Conservation (phyloP, 805 yeast species). For the Torulaspora franciscae region DNA sequence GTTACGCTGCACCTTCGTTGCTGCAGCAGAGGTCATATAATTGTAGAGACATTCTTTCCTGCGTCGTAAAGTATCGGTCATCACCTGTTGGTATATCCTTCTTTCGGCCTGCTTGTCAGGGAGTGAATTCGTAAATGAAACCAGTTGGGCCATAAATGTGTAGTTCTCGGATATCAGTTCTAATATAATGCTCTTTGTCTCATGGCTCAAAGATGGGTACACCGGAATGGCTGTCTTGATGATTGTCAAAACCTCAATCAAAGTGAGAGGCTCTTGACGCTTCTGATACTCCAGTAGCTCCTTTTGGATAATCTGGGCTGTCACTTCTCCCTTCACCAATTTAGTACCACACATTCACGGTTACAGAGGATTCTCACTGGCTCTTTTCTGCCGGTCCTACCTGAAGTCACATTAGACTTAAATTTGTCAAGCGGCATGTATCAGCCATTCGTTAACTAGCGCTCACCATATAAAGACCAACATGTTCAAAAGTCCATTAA, state of each 20-base stretch:
- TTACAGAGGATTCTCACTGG: background rate
- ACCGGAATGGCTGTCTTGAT: slow-evolving; percentile 20
- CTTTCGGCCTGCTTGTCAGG: slow-evolving; percentile 14
- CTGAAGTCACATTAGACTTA: background rate
- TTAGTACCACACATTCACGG: slow-evolving; percentile 3
- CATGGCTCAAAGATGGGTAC: slow-evolving; percentile 21
- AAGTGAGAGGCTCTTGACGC: slow-evolving; percentile 2
- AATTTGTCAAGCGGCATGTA: background rate
- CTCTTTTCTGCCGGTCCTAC: background rate
- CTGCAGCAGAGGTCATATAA: slow-evolving; percentile 8
- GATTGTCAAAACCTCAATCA: slow-evolving; percentile 8
- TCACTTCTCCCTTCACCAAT: slow-evolving; percentile 2
- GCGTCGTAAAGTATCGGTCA: slow-evolving; percentile 13
- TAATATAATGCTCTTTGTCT: slow-evolving; percentile 6
- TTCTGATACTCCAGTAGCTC: slow-evolving; percentile 1
- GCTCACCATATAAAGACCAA: too few species aligned
- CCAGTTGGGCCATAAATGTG: slow-evolving; percentile 21
- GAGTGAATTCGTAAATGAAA: slow-evolving; percentile 15
- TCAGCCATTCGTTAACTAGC: background rate
- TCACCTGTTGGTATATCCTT: slow-evolving; percentile 13
- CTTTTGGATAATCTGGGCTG: slow-evolving; percentile 5
- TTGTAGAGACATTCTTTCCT: slow-evolving; percentile 13
- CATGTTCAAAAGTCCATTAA: too few species aligned
- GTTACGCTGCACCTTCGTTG: slow-evolving; percentile 8
- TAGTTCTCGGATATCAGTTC: slow-evolving; percentile 13